phyloP scores from a whole-genome alignment of 2,329 filamentous ascomycete species.

The Claviceps digitariae region DNA sequence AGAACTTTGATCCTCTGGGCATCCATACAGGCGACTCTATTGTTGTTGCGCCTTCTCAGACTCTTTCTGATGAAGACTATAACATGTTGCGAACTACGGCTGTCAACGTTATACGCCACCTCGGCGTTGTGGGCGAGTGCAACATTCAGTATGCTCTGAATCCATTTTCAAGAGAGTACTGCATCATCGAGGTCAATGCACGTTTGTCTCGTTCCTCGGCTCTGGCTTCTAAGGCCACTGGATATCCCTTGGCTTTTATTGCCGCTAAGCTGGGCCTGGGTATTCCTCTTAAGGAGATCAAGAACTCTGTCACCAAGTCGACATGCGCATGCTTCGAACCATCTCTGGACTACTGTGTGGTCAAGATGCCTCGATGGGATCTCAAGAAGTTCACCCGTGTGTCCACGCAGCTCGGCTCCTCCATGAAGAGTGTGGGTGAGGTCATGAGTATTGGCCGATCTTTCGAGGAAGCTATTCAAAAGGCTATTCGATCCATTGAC shows the following conservation, averaged over 20 bases:
- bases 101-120: conserved; percentile 90
- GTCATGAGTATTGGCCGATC: conserved; percentile 97
- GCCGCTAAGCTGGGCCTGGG: conserved; percentile 91
- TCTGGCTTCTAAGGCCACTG: conserved; percentile 90
- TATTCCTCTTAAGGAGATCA: conserved; percentile 91
- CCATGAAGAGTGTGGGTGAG: conserved; percentile 99
- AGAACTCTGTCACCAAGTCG: conserved; percentile 87
- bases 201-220: conserved; percentile 91
- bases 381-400: conserved; percentile 97
- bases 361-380: conserved; percentile 98
- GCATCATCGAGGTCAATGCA: conserved; percentile 98
- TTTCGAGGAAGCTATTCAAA: conserved; percentile 97
- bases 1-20: conserved; percentile 96
- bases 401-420: conserved; percentile 88
- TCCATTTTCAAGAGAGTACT: conserved; percentile 89
- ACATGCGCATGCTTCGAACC: conserved; percentile 98
- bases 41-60: conserved; percentile 94
- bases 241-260: conserved; percentile 91
- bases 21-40: conserved; percentile 98
- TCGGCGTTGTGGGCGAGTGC: conserved; percentile 95
- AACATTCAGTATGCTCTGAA: conserved; percentile 98
- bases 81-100: conserved; percentile 97
- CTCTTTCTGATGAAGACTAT: conserved; percentile 93
- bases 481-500: conserved; percentile 90
- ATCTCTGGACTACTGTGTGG: conserved; percentile 92